These are phyloP conservation scores for Rhizophora apiculata DNA, from an alignment of 345 rosid species.

Conservation along the genomic window DNA sequence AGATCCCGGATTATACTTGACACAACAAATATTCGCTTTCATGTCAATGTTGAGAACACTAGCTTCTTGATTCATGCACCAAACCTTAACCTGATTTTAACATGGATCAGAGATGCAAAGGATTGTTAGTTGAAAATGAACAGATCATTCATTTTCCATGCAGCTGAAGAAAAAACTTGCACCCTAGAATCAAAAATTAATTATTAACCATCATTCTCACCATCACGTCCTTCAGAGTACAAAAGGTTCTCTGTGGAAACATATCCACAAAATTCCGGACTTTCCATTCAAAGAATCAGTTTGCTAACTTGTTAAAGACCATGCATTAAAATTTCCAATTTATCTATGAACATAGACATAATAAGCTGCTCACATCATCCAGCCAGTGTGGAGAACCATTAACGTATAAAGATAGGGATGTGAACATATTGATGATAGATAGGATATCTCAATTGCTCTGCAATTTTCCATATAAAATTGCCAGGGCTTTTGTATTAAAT, in stretches of 20 bases:
- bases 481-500: not conserved
- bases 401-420: not conserved
- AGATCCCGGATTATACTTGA: slow-evolving; percentile 97
- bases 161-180: not conserved
- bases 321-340: too few relatives aligned
- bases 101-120: slow-evolving; percentile 17
- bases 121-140: slow-evolving; percentile 10
- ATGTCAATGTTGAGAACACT: slow-evolving; percentile 92
- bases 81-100: slow-evolving; percentile 80
- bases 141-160: not conserved
- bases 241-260: not conserved
- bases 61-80: slow-evolving; percentile 96
- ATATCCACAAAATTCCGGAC: not conserved
- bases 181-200: not conserved
- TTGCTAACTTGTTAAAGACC: not conserved
- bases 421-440: not conserved
- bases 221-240: not conserved
- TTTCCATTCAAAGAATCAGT: not conserved
- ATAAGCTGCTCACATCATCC: not conserved
- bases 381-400: too few relatives aligned
- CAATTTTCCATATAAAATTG: not conserved
- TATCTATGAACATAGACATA: too few relatives aligned
- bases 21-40: slow-evolving; percentile 99
- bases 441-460: too few relatives aligned
- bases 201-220: too few relatives aligned